Base-by-base conservation (phyloP, 179 eudicot genomes). In the Vitellaria paradoxa region DNA sequence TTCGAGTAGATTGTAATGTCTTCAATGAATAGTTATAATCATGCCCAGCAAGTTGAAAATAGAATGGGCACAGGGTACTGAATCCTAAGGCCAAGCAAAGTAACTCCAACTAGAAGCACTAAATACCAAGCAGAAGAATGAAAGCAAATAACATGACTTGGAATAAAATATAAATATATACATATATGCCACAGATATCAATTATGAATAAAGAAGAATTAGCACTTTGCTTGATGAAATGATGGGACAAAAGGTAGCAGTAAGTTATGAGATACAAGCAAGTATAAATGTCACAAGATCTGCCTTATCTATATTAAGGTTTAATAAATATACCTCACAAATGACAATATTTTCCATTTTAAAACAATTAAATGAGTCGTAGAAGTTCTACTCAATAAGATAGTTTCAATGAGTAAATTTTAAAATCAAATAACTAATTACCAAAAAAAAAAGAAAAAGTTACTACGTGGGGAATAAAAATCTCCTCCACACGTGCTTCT, bases 271-370 rank as follows among this genome's bases (percentile, higher is more conserved):
- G 37, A 3, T 23, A 62, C 26, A 62, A 64, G 67, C 9, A 72
- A 80, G 68, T 10, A 56, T 15, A 77, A 9, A 37, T 50, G 21
- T 49, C 64, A 49, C 52, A 14, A 52, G 47, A 50, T 79, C 63
- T 18, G 9, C 63, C 21, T 18, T 59, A 8, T 18, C 21, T 2
- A 30, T 30, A 30, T 0, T 30, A 30, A 30, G 61, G 10, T 17
- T 57, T 0, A 57, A 42, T 46, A 18, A 24, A 78, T 84, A 82
- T 65, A 96, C 99, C 92, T 88, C 90, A 13, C 80, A 37, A 37
- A 37, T 37, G 4, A 37, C 2, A 4, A 37, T 37, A 37, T 37
- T 37, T 37, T 37, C 42, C 4, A 37, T 37, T 37, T 37, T 37
- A 37, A 1, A 37, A 37, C 4, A 37, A 37, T 37, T 37, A 37